phyloP scores from a whole-genome alignment of 1,284 basidiomycete species.

The Dichomitus squalens region DNA sequence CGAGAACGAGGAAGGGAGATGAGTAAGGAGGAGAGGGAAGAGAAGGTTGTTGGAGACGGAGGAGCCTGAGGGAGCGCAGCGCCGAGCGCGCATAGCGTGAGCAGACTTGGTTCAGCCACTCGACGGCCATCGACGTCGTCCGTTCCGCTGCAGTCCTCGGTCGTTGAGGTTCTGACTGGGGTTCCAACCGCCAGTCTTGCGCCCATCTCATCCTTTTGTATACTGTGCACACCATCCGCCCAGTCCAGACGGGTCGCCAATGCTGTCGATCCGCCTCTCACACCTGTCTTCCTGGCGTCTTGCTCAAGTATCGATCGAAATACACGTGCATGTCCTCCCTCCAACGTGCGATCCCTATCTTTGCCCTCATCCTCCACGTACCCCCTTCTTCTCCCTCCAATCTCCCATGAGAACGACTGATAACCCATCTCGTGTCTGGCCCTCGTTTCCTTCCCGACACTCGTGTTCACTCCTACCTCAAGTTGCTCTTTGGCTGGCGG shows the following conservation, averaged over 20 bases:
- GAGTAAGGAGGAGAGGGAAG: conserved; percentile 14
- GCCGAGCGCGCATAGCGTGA: conserved; percentile 15
- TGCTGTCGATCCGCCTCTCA: too few relatives aligned
- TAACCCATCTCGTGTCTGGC: conserved; percentile 11
- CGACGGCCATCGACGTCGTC: conserved; percentile 6
- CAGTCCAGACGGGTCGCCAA: too few relatives aligned
- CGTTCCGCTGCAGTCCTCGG: too few relatives aligned
- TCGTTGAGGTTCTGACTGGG: too few relatives aligned
- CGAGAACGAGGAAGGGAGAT: conserved; percentile 19
- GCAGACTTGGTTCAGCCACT: conserved; percentile 15
- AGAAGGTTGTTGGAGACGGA: conserved; percentile 14
- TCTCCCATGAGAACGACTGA: conserved; percentile 2
- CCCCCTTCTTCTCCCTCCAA: not conserved
- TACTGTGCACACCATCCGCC: not conserved
- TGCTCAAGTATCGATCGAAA: conserved; percentile 7
- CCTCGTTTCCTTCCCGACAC: not conserved
- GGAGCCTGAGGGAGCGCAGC: not conserved
- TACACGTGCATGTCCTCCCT: conserved; percentile 20
- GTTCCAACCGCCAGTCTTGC: not conserved
- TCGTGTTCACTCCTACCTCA: conserved; percentile 6
- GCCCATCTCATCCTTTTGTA: conserved; percentile 7
- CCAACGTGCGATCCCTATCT: conserved; percentile 23
- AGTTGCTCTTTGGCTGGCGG: not conserved
- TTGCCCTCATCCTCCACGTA: not conserved
- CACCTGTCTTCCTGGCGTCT: not conserved